Conservation (phyloP, 208 protist genomes). For the Acanthamoeba triangularis region DNA sequence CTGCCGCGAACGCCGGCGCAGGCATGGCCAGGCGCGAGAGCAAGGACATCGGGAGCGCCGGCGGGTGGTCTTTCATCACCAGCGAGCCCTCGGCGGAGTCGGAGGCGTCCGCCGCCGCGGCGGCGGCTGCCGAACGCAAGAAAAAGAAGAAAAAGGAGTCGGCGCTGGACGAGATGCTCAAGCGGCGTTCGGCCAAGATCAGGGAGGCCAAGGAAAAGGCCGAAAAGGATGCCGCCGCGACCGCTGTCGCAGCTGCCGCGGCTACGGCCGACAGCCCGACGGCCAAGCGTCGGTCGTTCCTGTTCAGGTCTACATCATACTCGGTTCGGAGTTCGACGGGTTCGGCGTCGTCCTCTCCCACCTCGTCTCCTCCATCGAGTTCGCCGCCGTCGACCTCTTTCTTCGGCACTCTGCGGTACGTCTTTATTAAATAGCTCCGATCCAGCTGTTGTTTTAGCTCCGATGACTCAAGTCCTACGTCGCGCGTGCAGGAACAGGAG, state of each 20-base stretch:
- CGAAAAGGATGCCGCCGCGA: no score
- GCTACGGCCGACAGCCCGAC: not conserved
- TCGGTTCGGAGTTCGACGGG: not conserved
- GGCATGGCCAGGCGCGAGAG: no score
- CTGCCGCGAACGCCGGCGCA: no score
- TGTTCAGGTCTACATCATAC: not conserved
- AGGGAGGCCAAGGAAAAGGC: not conserved
- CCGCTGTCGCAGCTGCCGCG: no score
- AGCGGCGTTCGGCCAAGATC: not conserved
- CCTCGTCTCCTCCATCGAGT: not conserved
- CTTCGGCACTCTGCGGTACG: not conserved
- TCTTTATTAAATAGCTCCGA: no score
- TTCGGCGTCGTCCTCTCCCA: not conserved
- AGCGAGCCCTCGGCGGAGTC: no score
- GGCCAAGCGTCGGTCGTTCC: not conserved
- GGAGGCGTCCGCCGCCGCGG: not conserved
- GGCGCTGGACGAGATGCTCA: constrained; percentile 31
- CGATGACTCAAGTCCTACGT: no score
- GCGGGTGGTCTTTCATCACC: no score
- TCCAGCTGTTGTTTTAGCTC: no score
- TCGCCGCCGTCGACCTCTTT: not conserved
- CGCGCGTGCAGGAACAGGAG: not conserved
- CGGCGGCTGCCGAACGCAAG: not conserved
- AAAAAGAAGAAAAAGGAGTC: not conserved
- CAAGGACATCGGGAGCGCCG: no score